Percentiles rank a stretch among this genome's conserved stretches.
phyloP scores from a whole-genome alignment of 1,284 basidiomycete species.

The Fomitiporia mediterranea region DNA sequence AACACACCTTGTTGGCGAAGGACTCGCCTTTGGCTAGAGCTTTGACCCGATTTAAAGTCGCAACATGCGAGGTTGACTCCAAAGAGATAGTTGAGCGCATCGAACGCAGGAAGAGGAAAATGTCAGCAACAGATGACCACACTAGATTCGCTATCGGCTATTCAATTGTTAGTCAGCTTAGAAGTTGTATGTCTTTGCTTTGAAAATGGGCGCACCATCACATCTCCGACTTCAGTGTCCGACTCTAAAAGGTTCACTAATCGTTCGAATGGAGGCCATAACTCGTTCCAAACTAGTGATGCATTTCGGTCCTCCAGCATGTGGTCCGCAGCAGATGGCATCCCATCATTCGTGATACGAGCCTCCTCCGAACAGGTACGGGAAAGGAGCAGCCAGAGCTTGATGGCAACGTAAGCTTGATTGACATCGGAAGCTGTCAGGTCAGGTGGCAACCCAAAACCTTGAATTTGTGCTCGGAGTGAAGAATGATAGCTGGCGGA shows the following conservation, averaged over 20 bases:
- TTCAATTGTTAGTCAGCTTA: neutral
- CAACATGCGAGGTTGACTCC: constrained; percentile 46
- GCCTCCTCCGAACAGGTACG: constrained; percentile 30
- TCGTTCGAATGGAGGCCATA: constrained; percentile 64
- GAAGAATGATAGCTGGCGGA: constrained; percentile 41
- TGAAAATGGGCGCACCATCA: constrained; percentile 23
- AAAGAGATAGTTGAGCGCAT: constrained; percentile 49
- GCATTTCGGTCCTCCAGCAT: constrained; percentile 31
- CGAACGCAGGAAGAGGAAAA: constrained; percentile 58
- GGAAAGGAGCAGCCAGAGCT: constrained; percentile 61
- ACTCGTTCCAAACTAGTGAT: constrained; percentile 60
- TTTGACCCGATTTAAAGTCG: constrained; percentile 45
- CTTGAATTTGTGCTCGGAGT: constrained; percentile 36
- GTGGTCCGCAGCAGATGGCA: constrained; percentile 1
- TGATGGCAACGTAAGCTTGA: constrained; percentile 60
- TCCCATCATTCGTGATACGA: constrained; percentile 21
- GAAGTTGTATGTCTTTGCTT: neutral
- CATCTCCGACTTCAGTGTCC: constrained; percentile 44
- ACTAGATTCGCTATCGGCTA: constrained; percentile 54
- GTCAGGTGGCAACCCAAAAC: constrained; percentile 33
- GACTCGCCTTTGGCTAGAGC: constrained; percentile 42
- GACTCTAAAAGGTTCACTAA: constrained; percentile 46
- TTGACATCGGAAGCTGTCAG: constrained; percentile 53
- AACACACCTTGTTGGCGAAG: constrained; percentile 43
- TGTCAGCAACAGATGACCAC: constrained; percentile 57